Evolutionary conservation across 2,329 filamentous ascomycete species (phyloP).

Genomic region (Aureobasidium pullulans): DNA sequence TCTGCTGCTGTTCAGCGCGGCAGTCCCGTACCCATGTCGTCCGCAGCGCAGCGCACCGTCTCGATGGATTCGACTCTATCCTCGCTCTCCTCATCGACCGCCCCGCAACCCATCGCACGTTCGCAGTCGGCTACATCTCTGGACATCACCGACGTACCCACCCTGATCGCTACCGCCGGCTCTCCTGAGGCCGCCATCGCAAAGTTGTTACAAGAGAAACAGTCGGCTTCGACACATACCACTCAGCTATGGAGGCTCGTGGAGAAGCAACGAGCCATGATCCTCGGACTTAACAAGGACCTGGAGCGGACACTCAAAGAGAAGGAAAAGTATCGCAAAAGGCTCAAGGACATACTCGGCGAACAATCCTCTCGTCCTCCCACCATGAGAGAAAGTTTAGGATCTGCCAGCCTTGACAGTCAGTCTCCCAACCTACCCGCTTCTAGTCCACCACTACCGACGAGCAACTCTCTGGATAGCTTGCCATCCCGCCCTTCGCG

Average conservation of each 20-base stretch:
- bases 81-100: conserved; percentile 40
- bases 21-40: background rate
- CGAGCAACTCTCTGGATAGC: conserved; percentile 5
- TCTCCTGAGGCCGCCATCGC: conserved; percentile 84
- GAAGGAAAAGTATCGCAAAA: conserved; percentile 88
- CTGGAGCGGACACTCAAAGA: conserved; percentile 85
- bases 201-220: conserved; percentile 84
- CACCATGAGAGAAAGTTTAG: conserved; percentile 15
- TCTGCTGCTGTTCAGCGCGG: background rate
- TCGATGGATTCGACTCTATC: conserved; percentile 95
- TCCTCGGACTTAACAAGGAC: conserved; percentile 89
- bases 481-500: conserved; percentile 3
- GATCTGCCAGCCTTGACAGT: conserved; percentile 21
- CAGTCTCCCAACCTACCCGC: conserved; percentile 19
- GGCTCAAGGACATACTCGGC: conserved; percentile 66
- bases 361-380: conserved; percentile 31
- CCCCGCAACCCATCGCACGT: conserved; percentile 52
- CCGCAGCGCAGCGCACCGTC: conserved; percentile 57
- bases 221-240: conserved; percentile 82
- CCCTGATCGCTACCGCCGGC: conserved; percentile 74
- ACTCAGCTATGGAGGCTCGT: conserved; percentile 89
- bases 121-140: conserved; percentile 51
- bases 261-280: conserved; percentile 92
- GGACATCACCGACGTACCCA: conserved; percentile 63
- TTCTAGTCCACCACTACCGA: conserved; percentile 9